phyloP scores from a whole-genome alignment of 2,329 filamentous ascomycete species.

The Taxawa tesnikishii region DNA sequence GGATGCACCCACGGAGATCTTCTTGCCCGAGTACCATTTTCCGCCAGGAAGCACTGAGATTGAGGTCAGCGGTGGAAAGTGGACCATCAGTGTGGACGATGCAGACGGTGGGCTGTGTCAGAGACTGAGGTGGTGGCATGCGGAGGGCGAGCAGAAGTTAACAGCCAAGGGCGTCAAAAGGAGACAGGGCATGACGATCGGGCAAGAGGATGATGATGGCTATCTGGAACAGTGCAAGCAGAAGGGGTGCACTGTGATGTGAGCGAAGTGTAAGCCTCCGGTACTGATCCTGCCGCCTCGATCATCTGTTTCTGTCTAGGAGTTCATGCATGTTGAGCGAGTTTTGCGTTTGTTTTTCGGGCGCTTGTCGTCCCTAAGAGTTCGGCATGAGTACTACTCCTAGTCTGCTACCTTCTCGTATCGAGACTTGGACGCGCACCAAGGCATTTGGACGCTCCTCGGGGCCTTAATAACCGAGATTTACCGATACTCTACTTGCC shows the following conservation, averaged over 20 bases:
- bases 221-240: slow-evolving; percentile 56
- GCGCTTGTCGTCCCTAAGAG: too few species aligned
- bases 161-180: slow-evolving; percentile 63
- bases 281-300: too few species aligned
- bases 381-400: too few species aligned
- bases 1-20: slow-evolving; percentile 65
- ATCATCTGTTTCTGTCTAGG: too few species aligned
- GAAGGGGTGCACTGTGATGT: slow-evolving; percentile 33
- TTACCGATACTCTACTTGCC: too few species aligned
- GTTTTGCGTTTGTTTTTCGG: too few species aligned
- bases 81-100: slow-evolving; percentile 68
- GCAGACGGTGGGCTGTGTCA: slow-evolving; percentile 55
- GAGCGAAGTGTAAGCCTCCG: slow-evolving; percentile 2
- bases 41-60: slow-evolving; percentile 61
- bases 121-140: slow-evolving; percentile 84
- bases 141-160: slow-evolving; percentile 68
- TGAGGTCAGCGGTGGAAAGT: slow-evolving; percentile 73
- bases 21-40: slow-evolving; percentile 86
- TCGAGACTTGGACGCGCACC: too few species aligned
- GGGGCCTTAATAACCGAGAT: too few species aligned
- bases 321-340: slow-evolving; percentile 2
- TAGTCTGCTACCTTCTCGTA: too few species aligned
- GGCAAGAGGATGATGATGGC: slow-evolving; percentile 50
- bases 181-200: slow-evolving; percentile 29
- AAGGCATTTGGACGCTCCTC: too few species aligned